A percentile compares a stretch with the other conserved stretches of the same genome.
These are phyloP conservation scores for Aristolochia californica DNA, from an alignment of 164 flowering plant species.

Conservation along the genomic window DNA sequence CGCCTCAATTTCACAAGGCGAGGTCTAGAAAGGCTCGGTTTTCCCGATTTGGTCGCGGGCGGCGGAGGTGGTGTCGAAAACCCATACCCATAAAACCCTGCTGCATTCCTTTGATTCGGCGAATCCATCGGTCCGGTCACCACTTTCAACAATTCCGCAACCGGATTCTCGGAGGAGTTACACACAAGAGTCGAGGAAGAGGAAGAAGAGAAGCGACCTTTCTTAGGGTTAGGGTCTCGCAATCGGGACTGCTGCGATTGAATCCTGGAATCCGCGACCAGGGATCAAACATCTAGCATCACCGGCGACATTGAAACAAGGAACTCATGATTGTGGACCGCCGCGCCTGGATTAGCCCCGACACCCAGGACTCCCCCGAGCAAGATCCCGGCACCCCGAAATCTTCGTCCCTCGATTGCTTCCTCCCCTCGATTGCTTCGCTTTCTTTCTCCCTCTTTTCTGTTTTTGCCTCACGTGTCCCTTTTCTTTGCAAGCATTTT, in stretches of 20 bases:
- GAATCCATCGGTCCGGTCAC: slow-evolving; percentile 5
- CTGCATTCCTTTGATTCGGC: slow-evolving; percentile 1
- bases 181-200: slow-evolving; percentile 5
- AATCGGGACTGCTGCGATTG: slow-evolving; percentile 5
- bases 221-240: slow-evolving; percentile 22
- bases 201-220: slow-evolving; percentile 8
- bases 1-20: slow-evolving; percentile 20
- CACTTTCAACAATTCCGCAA: not conserved
- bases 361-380: too few species aligned
- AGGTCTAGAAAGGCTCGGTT: slow-evolving; percentile 17
- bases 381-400: too few species aligned
- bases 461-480: too few species aligned
- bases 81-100: too few species aligned
- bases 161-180: slow-evolving; percentile 1
- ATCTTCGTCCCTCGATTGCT: too few species aligned
- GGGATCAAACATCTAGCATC: slow-evolving; percentile 8
- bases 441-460: too few species aligned
- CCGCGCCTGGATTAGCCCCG: too few species aligned
- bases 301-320: slow-evolving; percentile 15
- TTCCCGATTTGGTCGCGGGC: not conserved
- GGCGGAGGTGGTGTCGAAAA: slow-evolving; percentile 2
- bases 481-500: too few species aligned
- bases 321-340: slow-evolving; percentile 3
- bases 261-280: slow-evolving; percentile 6
- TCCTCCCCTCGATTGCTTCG: too few species aligned